Percentiles rank a stretch among this genome's conserved stretches.
phyloP scores from a whole-genome alignment of 768 basidiomycete genomes.

The Suillus spraguei region DNA sequence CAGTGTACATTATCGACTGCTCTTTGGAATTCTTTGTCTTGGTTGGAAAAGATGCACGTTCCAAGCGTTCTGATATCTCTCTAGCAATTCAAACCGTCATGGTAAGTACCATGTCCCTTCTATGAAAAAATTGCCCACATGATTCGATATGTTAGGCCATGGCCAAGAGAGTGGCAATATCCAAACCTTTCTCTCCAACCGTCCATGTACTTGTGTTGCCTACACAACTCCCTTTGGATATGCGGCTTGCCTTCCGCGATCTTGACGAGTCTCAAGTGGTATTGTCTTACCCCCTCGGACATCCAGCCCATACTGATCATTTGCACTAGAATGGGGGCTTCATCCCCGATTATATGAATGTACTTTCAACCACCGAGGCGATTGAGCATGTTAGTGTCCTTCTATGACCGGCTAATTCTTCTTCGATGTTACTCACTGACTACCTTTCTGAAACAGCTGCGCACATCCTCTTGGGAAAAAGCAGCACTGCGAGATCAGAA shows the following conservation, averaged over 20 bases:
- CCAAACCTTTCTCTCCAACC: conserved; percentile 70
- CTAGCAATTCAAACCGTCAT: conserved; percentile 59
- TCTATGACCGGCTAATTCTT: neutral
- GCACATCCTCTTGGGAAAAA: conserved; percentile 53
- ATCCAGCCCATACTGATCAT: neutral
- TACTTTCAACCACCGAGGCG: conserved; percentile 61
- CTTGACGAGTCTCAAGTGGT: conserved; percentile 67
- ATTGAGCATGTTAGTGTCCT: conserved; percentile 52
- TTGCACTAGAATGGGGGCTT: conserved; percentile 47
- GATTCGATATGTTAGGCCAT: conserved; percentile 45
- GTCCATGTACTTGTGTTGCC: conserved; percentile 77
- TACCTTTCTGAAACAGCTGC: conserved; percentile 42
- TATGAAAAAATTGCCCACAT: neutral
- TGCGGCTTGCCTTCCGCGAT: conserved; percentile 66
- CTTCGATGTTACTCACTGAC: neutral
- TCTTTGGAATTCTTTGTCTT: conserved; percentile 81
- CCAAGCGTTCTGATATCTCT: conserved; percentile 57
- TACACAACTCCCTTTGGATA: conserved; percentile 72
- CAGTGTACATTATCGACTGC: conserved; percentile 72
- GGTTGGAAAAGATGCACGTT: conserved; percentile 68
- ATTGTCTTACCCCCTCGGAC: conserved; percentile 25
- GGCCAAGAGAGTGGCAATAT: conserved; percentile 49
- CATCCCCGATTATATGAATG: conserved; percentile 78
- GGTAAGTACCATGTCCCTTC: conserved; percentile 39
- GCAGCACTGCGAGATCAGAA: conserved; percentile 46